phyloP scores from a whole-genome alignment of 495 filamentous ascomycete genomes.

The Patellaria atrata region DNA sequence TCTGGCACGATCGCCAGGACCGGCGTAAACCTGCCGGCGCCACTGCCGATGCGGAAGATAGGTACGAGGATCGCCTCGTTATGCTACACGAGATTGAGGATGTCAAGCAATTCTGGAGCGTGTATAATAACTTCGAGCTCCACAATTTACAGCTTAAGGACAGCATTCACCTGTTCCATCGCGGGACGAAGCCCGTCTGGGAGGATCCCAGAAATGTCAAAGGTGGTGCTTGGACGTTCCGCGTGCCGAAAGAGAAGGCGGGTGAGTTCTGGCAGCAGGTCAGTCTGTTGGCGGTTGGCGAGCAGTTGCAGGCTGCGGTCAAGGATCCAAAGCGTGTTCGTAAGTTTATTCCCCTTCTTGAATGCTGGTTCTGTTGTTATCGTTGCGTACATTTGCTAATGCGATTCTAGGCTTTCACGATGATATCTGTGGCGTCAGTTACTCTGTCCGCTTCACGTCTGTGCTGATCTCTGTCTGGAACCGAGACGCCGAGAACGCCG shows the following conservation, averaged over 20 bases:
- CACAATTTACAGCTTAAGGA: conserved; percentile 63
- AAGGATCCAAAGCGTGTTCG: conserved; percentile 40
- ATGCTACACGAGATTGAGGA: conserved; percentile 54
- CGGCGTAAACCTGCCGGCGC: conserved; percentile 6
- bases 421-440: conserved; percentile 61
- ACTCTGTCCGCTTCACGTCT: conserved; percentile 60
- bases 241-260: conserved; percentile 58
- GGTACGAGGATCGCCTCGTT: conserved; percentile 51
- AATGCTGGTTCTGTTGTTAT: too few relatives aligned
- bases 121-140: conserved; percentile 78
- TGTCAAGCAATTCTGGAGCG: conserved; percentile 73
- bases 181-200: conserved; percentile 75
- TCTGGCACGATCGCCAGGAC: conserved; percentile 43
- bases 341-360: conserved; percentile 24
- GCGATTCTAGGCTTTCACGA: conserved; percentile 40
- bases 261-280: conserved; percentile 69
- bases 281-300: conserved; percentile 69
- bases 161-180: conserved; percentile 77
- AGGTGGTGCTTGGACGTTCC: conserved; percentile 79
- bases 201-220: conserved; percentile 72
- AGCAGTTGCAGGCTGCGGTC: conserved; percentile 64
- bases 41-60: conserved; percentile 5
- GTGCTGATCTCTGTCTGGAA: conserved; percentile 82
- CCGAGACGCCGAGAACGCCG: conserved; percentile 54
- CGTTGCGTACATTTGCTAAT: conserved; percentile 7